These are phyloP conservation scores for Colletotrichum chlorophyti DNA, from an alignment of 2,329 filamentous ascomycete species.

Conservation along the genomic window DNA sequence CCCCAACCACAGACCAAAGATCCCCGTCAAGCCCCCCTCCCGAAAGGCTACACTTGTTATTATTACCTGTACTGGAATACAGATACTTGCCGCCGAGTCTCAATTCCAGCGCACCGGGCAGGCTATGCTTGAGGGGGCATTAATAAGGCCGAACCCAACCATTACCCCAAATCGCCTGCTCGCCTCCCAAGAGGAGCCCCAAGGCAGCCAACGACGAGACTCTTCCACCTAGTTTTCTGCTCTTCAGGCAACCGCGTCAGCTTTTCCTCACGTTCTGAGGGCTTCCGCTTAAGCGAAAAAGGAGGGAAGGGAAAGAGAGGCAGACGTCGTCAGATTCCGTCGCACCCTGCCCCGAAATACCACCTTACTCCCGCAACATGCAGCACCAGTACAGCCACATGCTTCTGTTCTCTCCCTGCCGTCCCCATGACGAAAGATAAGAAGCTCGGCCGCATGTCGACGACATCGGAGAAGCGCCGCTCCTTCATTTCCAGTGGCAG, in stretches of 20 bases:
- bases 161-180: not conserved
- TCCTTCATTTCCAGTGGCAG: conserved; percentile 35
- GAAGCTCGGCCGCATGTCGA: conserved; percentile 29
- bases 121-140: not conserved
- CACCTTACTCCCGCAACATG: conserved; percentile 22
- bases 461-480: conserved; percentile 51
- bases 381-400: conserved; percentile 15
- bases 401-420: conserved; percentile 7
- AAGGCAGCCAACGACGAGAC: conserved; percentile 3
- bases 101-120: not conserved
- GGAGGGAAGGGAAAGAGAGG: not conserved
- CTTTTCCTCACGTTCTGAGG: not conserved
- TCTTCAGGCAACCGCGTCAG: too few relatives aligned
- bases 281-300: not conserved
- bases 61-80: too few relatives aligned
- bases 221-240: not conserved
- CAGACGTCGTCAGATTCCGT: not conserved
- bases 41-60: too few relatives aligned
- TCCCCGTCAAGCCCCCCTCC: conserved; percentile 11
- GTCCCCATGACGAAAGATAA: conserved; percentile 32
- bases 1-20: conserved; percentile 10
- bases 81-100: not conserved
- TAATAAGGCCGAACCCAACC: not conserved
- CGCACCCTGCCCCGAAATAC: not conserved
- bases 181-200: not conserved